Percentiles rank a stretch among this genome's conserved stretches.
Evolutionary conservation across 768 basidiomycete species (phyloP).

Genomic region (Suillus weaverae): DNA sequence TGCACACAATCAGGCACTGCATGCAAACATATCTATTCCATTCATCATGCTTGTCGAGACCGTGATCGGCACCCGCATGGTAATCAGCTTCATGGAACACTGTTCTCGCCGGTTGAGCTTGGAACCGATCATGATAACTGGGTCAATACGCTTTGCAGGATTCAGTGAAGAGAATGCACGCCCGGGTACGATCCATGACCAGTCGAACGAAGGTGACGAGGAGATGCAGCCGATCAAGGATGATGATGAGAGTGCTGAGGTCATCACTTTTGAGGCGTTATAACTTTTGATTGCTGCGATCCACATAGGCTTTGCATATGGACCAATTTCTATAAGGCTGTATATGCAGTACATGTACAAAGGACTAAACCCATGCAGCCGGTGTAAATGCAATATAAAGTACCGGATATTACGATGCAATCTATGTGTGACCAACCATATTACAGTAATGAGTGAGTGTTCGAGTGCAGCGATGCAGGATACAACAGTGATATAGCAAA

Average conservation of each 20-base stretch:
- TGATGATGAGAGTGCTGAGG: not conserved
- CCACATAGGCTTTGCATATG: not conserved
- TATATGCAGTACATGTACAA: not conserved
- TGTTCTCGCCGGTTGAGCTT: slow-evolving; percentile 15
- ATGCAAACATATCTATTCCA: slow-evolving; percentile 32
- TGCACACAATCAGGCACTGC: slow-evolving; percentile 15
- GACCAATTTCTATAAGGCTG: not conserved
- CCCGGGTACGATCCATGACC: slow-evolving; percentile 18
- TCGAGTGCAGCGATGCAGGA: slow-evolving; percentile 7
- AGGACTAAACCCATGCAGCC: not conserved
- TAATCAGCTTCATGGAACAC: slow-evolving; percentile 33
- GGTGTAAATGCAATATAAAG: not conserved
- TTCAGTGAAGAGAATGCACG: slow-evolving; percentile 7
- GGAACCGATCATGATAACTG: slow-evolving; percentile 10
- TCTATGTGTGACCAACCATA: not conserved
- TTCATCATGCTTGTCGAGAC: slow-evolving; percentile 33
- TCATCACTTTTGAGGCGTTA: not conserved
- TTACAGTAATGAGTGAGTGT: not conserved
- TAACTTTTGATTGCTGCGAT: not conserved
- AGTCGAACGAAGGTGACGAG: slow-evolving; percentile 19
- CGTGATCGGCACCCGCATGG: slow-evolving; percentile 31
- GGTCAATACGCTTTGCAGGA: slow-evolving; percentile 19
- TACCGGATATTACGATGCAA: not conserved
- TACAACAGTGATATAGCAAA: slow-evolving; percentile 6
- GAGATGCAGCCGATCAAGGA: not conserved